Evolutionary conservation across 2,329 filamentous ascomycete species (phyloP), one percentile per base, ranked within the genome.

Genomic region (Colletotrichum tofieldiae): DNA sequence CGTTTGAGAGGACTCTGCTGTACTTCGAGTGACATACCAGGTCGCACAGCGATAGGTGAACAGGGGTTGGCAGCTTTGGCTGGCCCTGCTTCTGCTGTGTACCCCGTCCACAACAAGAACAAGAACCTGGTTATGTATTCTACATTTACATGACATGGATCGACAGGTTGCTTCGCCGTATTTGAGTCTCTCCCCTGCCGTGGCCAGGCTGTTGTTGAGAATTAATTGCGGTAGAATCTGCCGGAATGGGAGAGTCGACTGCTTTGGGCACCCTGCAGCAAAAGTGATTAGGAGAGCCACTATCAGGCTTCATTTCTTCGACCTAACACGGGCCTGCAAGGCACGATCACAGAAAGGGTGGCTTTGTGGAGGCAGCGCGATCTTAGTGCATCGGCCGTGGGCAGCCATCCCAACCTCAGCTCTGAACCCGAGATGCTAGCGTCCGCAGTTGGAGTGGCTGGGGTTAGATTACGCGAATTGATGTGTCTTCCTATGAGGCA

Each of bases 131-230:
- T 39, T 43, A 23, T 26, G 29, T 41, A 35, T 47, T 59, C 51
- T 52, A 37, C 69, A 63, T 41, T 35, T 14, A 52, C 47, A 59
- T 67, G 61, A 37, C 52, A 64, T 63, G 65, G 58, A 69, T 58
- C 69, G 58, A 68, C 69, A 64, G 5, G 35, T 68, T 52, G 49
- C 64, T 51, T 67, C 58, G 26, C 29, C 47, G 18, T 12, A 51
- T 20, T 67, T n/a, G 45, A 54, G 45, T 18, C n/a, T 26, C 41
- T 51, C 65, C 52, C 69, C 65, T 69, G 65, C 47, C 29, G 49
- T 45, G 58, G 58, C 37, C 29, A 37, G 52, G 65, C 65, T 58
- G 65, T 14, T 58, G 58, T 69, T 47, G 37, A 52, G 59, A 52
- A 63, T 63, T 64, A 16, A 72, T 69, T 64, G 45, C n/a, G 51